phyloP scores from a whole-genome alignment of 495 filamentous ascomycete species.

The Neohortaea acidophila region DNA sequence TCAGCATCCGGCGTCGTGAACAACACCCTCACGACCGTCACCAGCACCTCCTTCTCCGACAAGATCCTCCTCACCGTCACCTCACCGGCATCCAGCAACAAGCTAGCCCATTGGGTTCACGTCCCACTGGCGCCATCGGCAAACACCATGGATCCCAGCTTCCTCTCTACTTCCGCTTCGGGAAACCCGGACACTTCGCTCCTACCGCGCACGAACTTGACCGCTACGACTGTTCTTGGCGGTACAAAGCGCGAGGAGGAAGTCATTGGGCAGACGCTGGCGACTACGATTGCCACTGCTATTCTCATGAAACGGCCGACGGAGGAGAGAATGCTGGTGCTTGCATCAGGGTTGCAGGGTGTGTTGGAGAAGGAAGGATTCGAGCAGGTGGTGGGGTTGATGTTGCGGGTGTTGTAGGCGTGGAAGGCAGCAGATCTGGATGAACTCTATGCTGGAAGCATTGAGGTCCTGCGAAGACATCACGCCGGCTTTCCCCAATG shows the following conservation, averaged over 20 bases:
- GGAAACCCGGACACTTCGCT: conserved; percentile 40
- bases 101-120: conserved; percentile 90
- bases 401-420: conserved; percentile 54
- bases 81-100: conserved; percentile 50
- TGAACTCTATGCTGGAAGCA: too few relatives aligned
- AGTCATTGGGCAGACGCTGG: conserved; percentile 70
- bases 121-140: conserved; percentile 54
- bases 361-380: conserved; percentile 53
- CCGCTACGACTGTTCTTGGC: conserved; percentile 79
- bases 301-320: conserved; percentile 55
- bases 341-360: conserved; percentile 65
- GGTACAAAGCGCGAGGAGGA: conserved; percentile 65
- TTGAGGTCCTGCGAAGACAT: too few relatives aligned
- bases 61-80: conserved; percentile 76
- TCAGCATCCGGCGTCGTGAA: conserved; percentile 47
- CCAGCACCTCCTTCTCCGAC: conserved; percentile 62
- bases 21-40: conserved; percentile 56
- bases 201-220: conserved; percentile 65
- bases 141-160: conserved; percentile 36
- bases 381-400: conserved; percentile 68
- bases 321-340: conserved; percentile 63
- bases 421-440: too few relatives aligned
- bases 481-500: too few relatives aligned
- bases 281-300: conserved; percentile 71
- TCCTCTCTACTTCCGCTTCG: conserved; percentile 26